A percentile compares a stretch with the other conserved stretches of the same genome.
Evolutionary conservation across 345 rosid genomes (phyloP).

Genomic region (Citrus medica): DNA sequence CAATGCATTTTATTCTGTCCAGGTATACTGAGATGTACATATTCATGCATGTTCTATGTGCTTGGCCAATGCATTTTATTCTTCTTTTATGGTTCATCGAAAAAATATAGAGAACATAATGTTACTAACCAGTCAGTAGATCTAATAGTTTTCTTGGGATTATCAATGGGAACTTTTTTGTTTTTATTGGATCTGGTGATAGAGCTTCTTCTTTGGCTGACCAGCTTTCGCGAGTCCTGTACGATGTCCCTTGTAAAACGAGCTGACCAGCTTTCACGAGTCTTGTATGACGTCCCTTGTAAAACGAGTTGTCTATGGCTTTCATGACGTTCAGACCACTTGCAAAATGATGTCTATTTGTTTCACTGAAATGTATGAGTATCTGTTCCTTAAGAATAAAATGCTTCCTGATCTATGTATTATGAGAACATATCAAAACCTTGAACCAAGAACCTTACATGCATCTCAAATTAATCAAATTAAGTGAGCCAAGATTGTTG

Average conservation of each 20-base stretch:
- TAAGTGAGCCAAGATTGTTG: not conserved
- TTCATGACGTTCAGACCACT: not conserved
- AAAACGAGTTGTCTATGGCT: not conserved
- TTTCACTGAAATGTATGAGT: not conserved
- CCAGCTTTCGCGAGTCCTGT: not conserved
- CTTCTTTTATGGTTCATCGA: not conserved
- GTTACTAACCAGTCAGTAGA: not conserved
- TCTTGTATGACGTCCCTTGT: not conserved
- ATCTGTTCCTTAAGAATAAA: not conserved
- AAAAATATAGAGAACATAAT: not conserved
- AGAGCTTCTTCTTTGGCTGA: not conserved
- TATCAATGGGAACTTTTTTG: slow-evolving; percentile 1
- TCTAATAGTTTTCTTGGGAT: slow-evolving; percentile 3
- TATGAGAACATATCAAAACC: not conserved
- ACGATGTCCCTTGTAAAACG: not conserved
- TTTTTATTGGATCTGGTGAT: not conserved
- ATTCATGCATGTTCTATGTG: not conserved
- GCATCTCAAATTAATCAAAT: not conserved
- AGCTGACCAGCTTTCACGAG: not conserved
- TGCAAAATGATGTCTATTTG: not conserved
- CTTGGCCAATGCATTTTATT: not conserved
- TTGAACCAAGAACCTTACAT: not conserved
- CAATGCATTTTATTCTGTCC: not conserved
- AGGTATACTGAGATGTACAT: not conserved
- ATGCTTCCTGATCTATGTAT: not conserved